Percentiles rank a stretch among this genome's conserved stretches.
Conservation (phyloP, 140 eudicot species). For the Cichorium intybus region DNA sequence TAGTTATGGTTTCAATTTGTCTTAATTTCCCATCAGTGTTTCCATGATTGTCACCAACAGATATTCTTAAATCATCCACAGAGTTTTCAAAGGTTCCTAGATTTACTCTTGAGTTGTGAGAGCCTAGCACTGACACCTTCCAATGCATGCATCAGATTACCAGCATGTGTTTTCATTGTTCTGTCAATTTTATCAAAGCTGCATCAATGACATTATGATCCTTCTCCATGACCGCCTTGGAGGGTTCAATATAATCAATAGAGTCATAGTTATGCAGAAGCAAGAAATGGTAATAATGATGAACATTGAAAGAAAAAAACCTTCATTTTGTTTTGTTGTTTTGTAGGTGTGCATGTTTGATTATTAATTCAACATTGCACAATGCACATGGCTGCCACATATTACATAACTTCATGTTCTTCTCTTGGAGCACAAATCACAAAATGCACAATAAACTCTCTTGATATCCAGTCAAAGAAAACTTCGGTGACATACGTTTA, state of each 20-base stretch:
- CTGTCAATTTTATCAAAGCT: conserved; percentile 63
- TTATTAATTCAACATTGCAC: no score
- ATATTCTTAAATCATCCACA: conserved; percentile 68
- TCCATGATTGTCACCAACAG: conserved; percentile 72
- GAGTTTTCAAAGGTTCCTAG: conserved; percentile 63
- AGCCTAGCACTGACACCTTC: conserved; percentile 73
- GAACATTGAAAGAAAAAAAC: no score
- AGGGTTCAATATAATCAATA: conserved; percentile 51
- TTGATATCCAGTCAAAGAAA: background rate
- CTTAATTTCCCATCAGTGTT: conserved; percentile 81
- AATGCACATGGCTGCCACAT: background rate
- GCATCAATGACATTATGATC: conserved; percentile 48
- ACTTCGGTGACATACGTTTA: background rate
- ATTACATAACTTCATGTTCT: no score
- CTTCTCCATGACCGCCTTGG: conserved; percentile 48
- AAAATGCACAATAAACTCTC: background rate
- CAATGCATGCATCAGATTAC: conserved; percentile 65
- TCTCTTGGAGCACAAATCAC: no score
- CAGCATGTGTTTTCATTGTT: conserved; percentile 69
- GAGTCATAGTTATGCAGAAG: conserved; percentile 57
- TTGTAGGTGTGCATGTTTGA: no score
- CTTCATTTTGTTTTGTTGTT: no score
- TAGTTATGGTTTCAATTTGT: conserved; percentile 69
- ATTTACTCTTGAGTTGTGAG: conserved; percentile 74
- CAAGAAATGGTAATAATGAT: background rate